phyloP scores from a whole-genome alignment of 495 filamentous ascomycete genomes.

The Penicillium manginii region DNA sequence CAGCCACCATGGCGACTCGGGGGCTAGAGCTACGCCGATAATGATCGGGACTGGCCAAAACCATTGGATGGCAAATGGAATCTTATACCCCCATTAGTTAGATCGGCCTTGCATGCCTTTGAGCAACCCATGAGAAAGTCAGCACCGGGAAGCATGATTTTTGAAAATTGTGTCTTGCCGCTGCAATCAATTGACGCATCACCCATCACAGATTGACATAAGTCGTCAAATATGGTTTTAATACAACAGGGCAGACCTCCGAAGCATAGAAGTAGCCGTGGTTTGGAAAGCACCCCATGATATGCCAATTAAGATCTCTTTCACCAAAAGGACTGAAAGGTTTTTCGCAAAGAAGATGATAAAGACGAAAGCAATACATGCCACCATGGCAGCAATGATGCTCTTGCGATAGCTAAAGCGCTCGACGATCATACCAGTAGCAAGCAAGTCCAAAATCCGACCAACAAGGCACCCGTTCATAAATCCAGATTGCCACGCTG shows the following conservation, averaged over 20 bases:
- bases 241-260: slow-evolving; percentile 20
- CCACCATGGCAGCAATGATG: slow-evolving; percentile 9
- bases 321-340: slow-evolving; percentile 62
- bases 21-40: slow-evolving; percentile 63
- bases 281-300: slow-evolving; percentile 78
- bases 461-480: slow-evolving; percentile 61
- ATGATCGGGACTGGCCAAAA: slow-evolving; percentile 72
- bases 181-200: too few relatives aligned
- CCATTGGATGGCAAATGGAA: slow-evolving; percentile 73
- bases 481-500: slow-evolving; percentile 65
- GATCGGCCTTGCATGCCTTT: slow-evolving; percentile 18
- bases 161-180: too few relatives aligned
- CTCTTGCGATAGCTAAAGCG: slow-evolving; percentile 56
- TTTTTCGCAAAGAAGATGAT: slow-evolving; percentile 70
- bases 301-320: slow-evolving; percentile 71
- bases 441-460: slow-evolving; percentile 67
- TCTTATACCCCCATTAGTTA: slow-evolving; percentile 61
- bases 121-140: slow-evolving; percentile 43
- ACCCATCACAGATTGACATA: too few relatives aligned
- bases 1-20: slow-evolving; percentile 78
- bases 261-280: slow-evolving; percentile 69
- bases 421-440: slow-evolving; percentile 68
- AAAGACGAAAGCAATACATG: slow-evolving; percentile 61
- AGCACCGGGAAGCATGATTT: too few relatives aligned
- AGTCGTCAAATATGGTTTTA: too few relatives aligned